Evolutionary conservation across 2,329 filamentous ascomycete species (phyloP).

Genomic region (Colletotrichum sp.): DNA sequence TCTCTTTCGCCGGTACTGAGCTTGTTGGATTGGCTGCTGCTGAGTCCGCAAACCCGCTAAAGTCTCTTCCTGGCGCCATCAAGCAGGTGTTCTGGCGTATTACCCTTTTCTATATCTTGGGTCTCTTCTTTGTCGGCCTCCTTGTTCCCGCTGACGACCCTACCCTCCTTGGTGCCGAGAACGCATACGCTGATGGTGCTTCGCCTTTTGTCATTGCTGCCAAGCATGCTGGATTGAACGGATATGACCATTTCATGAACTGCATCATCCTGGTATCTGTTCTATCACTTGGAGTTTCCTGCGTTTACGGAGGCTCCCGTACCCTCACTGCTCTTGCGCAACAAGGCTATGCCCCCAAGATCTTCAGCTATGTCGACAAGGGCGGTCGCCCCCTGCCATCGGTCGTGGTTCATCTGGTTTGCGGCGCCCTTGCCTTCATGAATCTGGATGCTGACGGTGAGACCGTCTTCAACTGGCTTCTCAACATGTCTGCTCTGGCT

Average conservation of each 20-base stretch:
- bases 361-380: slow-evolving; percentile 63
- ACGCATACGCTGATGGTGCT: slow-evolving; percentile 23
- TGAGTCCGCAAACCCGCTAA: slow-evolving; percentile 72
- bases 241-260: slow-evolving; percentile 64
- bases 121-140: slow-evolving; percentile 57
- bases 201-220: slow-evolving; percentile 66
- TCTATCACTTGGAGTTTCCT: slow-evolving; percentile 62
- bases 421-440: slow-evolving; percentile 57
- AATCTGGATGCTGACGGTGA: slow-evolving; percentile 47
- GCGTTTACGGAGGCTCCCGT: slow-evolving; percentile 64
- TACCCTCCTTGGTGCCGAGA: slow-evolving; percentile 35
- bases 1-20: slow-evolving; percentile 76
- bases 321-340: slow-evolving; percentile 64
- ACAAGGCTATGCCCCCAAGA: slow-evolving; percentile 61
- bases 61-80: slow-evolving; percentile 79
- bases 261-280: slow-evolving; percentile 63
- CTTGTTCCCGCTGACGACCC: slow-evolving; percentile 50
- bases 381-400: slow-evolving; percentile 60
- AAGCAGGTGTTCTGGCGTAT: slow-evolving; percentile 76
- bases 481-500: slow-evolving; percentile 67
- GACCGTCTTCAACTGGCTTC: slow-evolving; percentile 68
- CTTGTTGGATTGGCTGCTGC: slow-evolving; percentile 77
- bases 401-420: slow-evolving; percentile 49
- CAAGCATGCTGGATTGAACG: slow-evolving; percentile 52
- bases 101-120: slow-evolving; percentile 59